These are phyloP conservation scores for Wakefieldia striispora DNA, from an alignment of 768 basidiomycete genomes.

Conservation along the genomic window DNA sequence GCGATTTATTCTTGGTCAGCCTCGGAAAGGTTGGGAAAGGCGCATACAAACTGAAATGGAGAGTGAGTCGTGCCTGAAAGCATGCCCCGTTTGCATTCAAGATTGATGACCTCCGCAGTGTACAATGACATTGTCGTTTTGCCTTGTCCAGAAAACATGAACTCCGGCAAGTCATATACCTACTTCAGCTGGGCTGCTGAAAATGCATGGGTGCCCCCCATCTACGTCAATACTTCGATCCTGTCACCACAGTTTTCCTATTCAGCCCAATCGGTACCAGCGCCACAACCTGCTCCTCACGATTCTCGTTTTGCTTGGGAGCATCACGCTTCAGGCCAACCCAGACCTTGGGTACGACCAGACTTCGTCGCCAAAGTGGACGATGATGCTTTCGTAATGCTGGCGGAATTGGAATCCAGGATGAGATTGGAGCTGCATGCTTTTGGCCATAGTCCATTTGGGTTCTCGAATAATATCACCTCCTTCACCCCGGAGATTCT, in stretches of 20 bases:
- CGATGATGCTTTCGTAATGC: slow-evolving; percentile 93
- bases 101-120: slow-evolving; percentile 40
- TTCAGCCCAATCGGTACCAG: slow-evolving; percentile 51
- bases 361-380: slow-evolving; percentile 94
- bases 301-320: slow-evolving; percentile 62
- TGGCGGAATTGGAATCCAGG: slow-evolving; percentile 90
- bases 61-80: slow-evolving; percentile 48
- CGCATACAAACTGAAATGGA: slow-evolving; percentile 87
- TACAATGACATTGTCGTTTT: slow-evolving; percentile 86
- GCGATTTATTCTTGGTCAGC: slow-evolving; percentile 86
- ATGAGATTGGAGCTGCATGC: slow-evolving; percentile 73
- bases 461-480: slow-evolving; percentile 9
- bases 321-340: slow-evolving; percentile 42
- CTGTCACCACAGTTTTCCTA: slow-evolving; percentile 59
- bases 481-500: slow-evolving; percentile 1
- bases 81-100: neutral
- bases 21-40: slow-evolving; percentile 74
- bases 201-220: slow-evolving; percentile 87
- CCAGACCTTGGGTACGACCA: slow-evolving; percentile 74
- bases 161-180: slow-evolving; percentile 86
- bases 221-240: slow-evolving; percentile 50
- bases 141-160: slow-evolving; percentile 92
- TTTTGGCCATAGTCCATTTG: slow-evolving; percentile 30
- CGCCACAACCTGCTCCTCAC: slow-evolving; percentile 67
- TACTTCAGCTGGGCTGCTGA: slow-evolving; percentile 93